These are phyloP conservation scores for Fusarium illudens DNA, from an alignment of 2,329 filamentous ascomycete genomes.

Conservation along the genomic window DNA sequence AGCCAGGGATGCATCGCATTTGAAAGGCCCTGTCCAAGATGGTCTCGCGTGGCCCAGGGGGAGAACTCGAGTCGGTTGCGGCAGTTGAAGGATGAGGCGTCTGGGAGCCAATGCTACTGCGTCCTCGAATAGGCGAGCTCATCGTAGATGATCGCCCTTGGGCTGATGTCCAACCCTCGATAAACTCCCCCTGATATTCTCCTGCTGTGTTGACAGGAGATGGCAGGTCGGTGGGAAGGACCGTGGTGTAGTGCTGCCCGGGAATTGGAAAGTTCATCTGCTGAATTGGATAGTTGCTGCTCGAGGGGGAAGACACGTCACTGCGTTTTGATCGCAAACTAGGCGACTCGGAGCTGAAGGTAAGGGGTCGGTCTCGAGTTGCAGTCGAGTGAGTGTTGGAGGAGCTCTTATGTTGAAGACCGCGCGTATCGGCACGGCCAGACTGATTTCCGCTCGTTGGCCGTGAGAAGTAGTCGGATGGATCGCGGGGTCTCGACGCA, in stretches of 20 bases:
- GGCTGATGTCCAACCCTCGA: constrained; percentile 68
- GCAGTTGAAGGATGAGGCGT: constrained; percentile 50
- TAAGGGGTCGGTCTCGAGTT: constrained; percentile 58
- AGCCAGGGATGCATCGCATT: constrained; percentile 68
- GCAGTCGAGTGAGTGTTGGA: constrained; percentile 58
- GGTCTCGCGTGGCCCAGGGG: constrained; percentile 66
- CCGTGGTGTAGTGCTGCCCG: constrained; percentile 60
- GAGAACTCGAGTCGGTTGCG: constrained; percentile 55
- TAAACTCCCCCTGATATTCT: constrained; percentile 63
- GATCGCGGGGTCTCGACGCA: constrained; percentile 52
- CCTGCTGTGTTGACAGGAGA: constrained; percentile 64
- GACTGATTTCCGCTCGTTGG: constrained; percentile 55
- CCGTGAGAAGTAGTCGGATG: constrained; percentile 53
- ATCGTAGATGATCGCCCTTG: constrained; percentile 67
- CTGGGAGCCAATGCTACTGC: constrained; percentile 64
- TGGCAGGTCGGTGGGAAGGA: constrained; percentile 63
- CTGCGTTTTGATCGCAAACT: constrained; percentile 70
- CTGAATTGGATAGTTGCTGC: constrained; percentile 53
- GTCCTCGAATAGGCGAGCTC: constrained; percentile 63
- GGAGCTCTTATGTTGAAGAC: constrained; percentile 59
- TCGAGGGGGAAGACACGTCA: constrained; percentile 68
- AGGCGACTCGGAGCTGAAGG: constrained; percentile 65
- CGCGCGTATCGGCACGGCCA: constrained; percentile 44
- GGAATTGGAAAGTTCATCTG: constrained; percentile 51
- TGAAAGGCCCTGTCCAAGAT: constrained; percentile 74